phyloP scores from a whole-genome alignment of 2,329 filamentous ascomycete genomes.

The Epichloe coenophiala region DNA sequence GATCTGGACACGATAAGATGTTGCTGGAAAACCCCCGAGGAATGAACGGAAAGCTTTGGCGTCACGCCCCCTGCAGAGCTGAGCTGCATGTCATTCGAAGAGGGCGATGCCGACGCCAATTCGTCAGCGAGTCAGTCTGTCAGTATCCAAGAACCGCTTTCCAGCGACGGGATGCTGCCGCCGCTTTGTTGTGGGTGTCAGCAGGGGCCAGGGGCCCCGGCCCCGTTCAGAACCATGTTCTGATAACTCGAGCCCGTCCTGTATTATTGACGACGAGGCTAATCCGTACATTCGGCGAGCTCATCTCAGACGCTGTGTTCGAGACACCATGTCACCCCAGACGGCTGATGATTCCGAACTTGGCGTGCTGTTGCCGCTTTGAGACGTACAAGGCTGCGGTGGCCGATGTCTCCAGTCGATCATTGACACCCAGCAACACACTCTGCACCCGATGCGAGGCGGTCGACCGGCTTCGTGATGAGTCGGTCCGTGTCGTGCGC shows the following conservation, averaged over 20 bases:
- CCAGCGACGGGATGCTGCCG: neutral
- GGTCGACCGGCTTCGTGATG: neutral
- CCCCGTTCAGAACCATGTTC: too few species aligned
- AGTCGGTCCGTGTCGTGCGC: slow-evolving; percentile 4
- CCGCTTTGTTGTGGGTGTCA: neutral
- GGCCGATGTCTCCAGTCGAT: neutral
- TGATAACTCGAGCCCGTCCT: too few species aligned
- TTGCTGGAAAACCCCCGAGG: too few species aligned
- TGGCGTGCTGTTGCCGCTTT: neutral
- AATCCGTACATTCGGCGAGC: neutral
- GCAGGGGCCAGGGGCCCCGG: neutral
- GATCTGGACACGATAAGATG: too few species aligned
- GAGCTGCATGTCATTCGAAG: neutral
- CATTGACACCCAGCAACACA: neutral
- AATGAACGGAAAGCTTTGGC: too few species aligned
- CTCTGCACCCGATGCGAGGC: neutral
- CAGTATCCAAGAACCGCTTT: neutral
- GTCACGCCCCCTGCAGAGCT: neutral
- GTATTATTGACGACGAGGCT: neutral
- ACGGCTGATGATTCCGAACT: neutral
- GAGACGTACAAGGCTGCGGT: neutral
- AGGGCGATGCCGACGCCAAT: neutral
- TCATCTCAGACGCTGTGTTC: neutral
- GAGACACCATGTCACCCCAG: neutral
- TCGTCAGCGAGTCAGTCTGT: neutral